phyloP scores from a whole-genome alignment of 2,329 filamentous ascomycete species.

The Aspergillus jensenii region DNA sequence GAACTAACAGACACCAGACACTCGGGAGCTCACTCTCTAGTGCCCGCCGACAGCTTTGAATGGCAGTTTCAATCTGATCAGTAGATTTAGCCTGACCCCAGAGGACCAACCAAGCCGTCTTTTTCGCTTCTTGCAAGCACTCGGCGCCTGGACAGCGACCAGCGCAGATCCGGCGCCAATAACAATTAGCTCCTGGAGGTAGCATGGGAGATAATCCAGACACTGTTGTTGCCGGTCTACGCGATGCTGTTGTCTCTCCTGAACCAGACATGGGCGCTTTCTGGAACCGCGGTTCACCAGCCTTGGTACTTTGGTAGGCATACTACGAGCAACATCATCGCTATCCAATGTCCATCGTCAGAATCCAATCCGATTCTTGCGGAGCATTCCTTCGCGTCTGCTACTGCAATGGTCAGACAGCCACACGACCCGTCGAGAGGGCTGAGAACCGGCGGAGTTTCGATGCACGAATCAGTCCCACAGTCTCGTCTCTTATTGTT shows the following conservation, averaged over 20 bases:
- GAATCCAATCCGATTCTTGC: not conserved
- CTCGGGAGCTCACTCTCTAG: not conserved
- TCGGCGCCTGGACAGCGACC: not conserved
- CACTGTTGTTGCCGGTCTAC: no score
- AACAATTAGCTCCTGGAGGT: not conserved
- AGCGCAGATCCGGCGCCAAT: not conserved
- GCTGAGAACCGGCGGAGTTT: not conserved
- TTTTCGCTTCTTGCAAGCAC: not conserved
- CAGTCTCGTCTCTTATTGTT: not conserved
- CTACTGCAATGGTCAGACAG: not conserved
- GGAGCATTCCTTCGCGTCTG: not conserved
- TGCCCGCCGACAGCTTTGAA: not conserved
- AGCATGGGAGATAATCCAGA: not conserved
- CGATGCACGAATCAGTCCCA: not conserved
- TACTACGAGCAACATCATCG: no score
- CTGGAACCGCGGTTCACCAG: constrained; percentile 3
- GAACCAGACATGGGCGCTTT: not conserved
- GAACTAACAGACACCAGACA: not conserved
- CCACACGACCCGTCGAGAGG: not conserved
- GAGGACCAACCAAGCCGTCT: constrained; percentile 5
- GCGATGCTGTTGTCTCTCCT: not conserved
- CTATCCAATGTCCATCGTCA: not conserved
- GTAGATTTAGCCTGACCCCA: constrained; percentile 11
- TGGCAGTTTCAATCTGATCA: constrained; percentile 3
- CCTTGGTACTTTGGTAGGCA: not conserved